These are phyloP conservation scores for Aspergillus cavernicola DNA, from an alignment of 495 filamentous ascomycete species.

Conservation along the genomic window DNA sequence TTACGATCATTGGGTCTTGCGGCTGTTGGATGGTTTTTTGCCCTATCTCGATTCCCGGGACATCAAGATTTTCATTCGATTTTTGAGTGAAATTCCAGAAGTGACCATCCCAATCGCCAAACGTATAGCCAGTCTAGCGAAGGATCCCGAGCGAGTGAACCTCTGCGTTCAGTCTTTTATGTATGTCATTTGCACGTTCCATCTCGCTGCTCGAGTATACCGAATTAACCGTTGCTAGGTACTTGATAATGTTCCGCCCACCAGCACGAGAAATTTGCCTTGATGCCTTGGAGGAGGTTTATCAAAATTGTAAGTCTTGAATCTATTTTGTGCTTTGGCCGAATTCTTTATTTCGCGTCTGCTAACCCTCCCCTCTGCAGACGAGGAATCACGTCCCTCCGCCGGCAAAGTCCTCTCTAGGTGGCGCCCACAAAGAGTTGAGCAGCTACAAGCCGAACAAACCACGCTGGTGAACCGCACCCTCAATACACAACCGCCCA, in stretches of 20 bases:
- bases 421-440: conserved; percentile 37
- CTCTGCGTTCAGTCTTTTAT: conserved; percentile 58
- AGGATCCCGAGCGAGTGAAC: conserved; percentile 76
- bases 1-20: conserved; percentile 77
- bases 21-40: conserved; percentile 79
- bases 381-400: conserved; percentile 45
- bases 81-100: conserved; percentile 87
- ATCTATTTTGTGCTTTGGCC: neutral
- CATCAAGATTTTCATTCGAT: conserved; percentile 75
- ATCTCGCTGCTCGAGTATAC: neutral
- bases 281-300: conserved; percentile 81
- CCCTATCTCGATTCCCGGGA: conserved; percentile 84
- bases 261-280: conserved; percentile 78
- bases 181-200: conserved; percentile 38
- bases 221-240: conserved; percentile 42
- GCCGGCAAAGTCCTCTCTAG: conserved; percentile 41
- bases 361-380: conserved; percentile 23
- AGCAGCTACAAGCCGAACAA: conserved; percentile 17
- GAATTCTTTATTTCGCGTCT: neutral
- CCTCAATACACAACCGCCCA: neutral
- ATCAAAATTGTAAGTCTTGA: conserved; percentile 54
- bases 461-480: conserved; percentile 15
- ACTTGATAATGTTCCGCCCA: conserved; percentile 80
- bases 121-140: conserved; percentile 74
- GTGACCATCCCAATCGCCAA: conserved; percentile 65